A percentile compares a stretch with the other conserved stretches of the same genome.
Conservation (phyloP, 116 monocot genomes). For the Posidonia oceanica region DNA sequence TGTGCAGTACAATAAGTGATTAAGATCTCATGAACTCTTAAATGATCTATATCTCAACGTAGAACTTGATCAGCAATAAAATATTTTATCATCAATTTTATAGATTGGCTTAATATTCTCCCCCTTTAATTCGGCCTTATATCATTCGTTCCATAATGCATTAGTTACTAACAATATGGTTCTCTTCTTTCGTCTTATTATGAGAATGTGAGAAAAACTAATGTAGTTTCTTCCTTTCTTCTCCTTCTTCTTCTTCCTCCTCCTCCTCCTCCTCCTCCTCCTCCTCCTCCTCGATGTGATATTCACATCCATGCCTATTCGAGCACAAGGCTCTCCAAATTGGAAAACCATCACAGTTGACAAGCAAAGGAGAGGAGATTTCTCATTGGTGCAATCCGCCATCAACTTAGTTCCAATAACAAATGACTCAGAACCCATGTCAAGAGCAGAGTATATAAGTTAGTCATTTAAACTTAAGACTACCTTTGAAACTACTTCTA, state of each 20-base stretch:
- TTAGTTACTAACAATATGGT: too few relatives aligned
- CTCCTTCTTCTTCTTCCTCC: background rate
- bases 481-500: background rate
- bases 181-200: background rate
- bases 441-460: constrained; percentile 17
- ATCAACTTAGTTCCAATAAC: constrained; percentile 18
- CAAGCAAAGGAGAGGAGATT: constrained; percentile 6
- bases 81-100: too few relatives aligned
- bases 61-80: too few relatives aligned
- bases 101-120: too few relatives aligned
- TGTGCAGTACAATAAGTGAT: too few relatives aligned
- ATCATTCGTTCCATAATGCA: too few relatives aligned
- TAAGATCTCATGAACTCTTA: too few relatives aligned
- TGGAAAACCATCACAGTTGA: constrained; percentile 13
- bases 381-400: constrained; percentile 12
- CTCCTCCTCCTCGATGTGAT: background rate
- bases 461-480: background rate
- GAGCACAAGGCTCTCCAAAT: background rate
- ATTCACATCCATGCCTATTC: background rate
- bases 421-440: constrained; percentile 21
- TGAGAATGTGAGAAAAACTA: background rate
- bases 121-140: too few relatives aligned
- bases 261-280: background rate
- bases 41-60: too few relatives aligned
- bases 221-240: background rate